Evolutionary conservation across 177 flowering plant genomes (phyloP).

Genomic region (Vitis hybrid): DNA sequence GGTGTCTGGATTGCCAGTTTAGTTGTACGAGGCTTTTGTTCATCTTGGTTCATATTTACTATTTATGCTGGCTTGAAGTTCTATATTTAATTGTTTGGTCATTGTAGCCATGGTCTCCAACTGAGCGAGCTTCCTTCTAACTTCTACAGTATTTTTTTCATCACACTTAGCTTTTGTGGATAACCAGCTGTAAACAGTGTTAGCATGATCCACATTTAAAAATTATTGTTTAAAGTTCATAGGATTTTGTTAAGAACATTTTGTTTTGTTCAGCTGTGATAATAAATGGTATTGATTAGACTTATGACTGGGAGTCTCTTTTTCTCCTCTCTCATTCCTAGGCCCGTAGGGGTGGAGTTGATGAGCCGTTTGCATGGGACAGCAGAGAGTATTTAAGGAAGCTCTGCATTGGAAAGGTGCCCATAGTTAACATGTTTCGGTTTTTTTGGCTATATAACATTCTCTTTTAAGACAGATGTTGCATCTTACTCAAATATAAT

Average conservation of each 20-base stretch:
- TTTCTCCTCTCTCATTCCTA: constrained; percentile 11
- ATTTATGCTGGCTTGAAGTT: too few relatives aligned
- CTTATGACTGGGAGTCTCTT: background rate
- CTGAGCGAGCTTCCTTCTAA: too few relatives aligned
- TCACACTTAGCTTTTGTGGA: too few relatives aligned
- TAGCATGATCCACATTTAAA: too few relatives aligned
- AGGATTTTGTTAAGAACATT: background rate
- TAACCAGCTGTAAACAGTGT: too few relatives aligned
- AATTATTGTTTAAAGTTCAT: too few relatives aligned
- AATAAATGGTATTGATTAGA: background rate
- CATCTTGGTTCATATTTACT: too few relatives aligned
- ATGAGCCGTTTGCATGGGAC: constrained; percentile 99
- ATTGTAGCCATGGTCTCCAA: too few relatives aligned
- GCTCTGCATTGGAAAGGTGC: constrained; percentile 92
- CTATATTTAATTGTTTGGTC: too few relatives aligned
- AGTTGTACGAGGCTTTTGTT: too few relatives aligned
- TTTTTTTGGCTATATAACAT: background rate
- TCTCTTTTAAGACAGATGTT: background rate
- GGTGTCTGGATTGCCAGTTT: too few relatives aligned
- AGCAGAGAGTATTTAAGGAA: constrained; percentile 87
- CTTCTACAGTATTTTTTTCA: too few relatives aligned
- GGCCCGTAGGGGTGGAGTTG: constrained; percentile 84
- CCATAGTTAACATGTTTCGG: background rate
- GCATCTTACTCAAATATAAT: background rate
- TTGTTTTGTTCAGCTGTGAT: background rate